A percentile compares a stretch with the other conserved stretches of the same genome.
Evolutionary conservation across 1,139 yeast genomes (phyloP).

Genomic region (Magnusiomyces tetraspermus): DNA sequence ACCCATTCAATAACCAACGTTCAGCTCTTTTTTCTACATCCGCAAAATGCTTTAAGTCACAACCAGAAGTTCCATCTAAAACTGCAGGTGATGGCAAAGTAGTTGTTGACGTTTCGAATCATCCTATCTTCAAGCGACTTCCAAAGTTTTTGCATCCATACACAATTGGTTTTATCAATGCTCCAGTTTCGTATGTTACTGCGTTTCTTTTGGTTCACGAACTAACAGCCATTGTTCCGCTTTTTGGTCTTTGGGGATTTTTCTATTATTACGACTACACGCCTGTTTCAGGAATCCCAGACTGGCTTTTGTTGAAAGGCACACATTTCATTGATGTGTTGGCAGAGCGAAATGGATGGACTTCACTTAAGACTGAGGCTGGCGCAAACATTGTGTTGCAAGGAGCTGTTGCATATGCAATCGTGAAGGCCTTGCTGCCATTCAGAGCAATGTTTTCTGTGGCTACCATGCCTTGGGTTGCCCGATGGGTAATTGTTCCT

Average conservation of each 20-base stretch:
- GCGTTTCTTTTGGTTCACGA: slow-evolving; percentile 79
- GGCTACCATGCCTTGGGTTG: slow-evolving; percentile 58
- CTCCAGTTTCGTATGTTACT: slow-evolving; percentile 63
- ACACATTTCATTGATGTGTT: slow-evolving; percentile 47
- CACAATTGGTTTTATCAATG: slow-evolving; percentile 42
- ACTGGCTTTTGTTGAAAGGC: slow-evolving; percentile 57
- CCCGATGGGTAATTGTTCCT: slow-evolving; percentile 50
- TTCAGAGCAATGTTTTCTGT: slow-evolving; percentile 50
- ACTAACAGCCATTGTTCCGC: slow-evolving; percentile 70
- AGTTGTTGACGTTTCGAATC: slow-evolving; percentile 12
- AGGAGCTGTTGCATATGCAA: slow-evolving; percentile 83
- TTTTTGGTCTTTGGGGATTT: slow-evolving; percentile 65
- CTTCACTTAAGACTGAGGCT: slow-evolving; percentile 35
- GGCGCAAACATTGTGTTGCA: slow-evolving; percentile 55
- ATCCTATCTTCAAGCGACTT: slow-evolving; percentile 15
- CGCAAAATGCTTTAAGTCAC: background rate
- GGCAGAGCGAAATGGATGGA: slow-evolving; percentile 32
- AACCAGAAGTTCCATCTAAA: background rate
- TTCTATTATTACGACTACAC: slow-evolving; percentile 48
- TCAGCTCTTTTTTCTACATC: background rate
- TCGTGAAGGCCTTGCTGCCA: slow-evolving; percentile 56
- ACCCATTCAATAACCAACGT: no score
- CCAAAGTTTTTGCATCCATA: slow-evolving; percentile 46
- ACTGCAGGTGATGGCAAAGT: slow-evolving; percentile 6
- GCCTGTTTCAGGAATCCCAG: slow-evolving; percentile 46